Evolutionary conservation across 352 stramenopile genomes (phyloP).

Genomic region (Phytophthora pistaciae): DNA sequence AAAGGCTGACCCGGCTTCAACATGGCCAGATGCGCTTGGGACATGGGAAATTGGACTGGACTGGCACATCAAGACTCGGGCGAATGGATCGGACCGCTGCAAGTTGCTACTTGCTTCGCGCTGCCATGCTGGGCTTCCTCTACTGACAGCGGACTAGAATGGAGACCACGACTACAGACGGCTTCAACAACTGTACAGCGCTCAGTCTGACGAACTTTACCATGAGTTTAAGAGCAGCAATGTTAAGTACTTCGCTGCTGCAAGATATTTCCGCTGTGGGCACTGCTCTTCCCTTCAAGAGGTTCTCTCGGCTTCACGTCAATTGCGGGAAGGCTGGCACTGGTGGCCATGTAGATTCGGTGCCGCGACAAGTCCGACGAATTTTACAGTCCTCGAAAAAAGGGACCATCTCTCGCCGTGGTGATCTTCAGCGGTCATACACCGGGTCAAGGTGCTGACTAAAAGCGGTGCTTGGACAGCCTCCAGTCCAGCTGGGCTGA

Average conservation of each 20-base stretch:
- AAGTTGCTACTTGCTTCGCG: not conserved
- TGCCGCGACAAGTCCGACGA: slow-evolving; percentile 29
- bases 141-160: not conserved
- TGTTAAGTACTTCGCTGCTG: too few species aligned
- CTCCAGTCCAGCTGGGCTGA: slow-evolving; percentile 28
- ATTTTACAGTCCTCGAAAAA: slow-evolving; percentile 34
- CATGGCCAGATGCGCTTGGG: slow-evolving; percentile 30
- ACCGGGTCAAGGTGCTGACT: slow-evolving; percentile 11
- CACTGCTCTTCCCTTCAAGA: not conserved
- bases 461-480: slow-evolving; percentile 26
- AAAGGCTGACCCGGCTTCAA: slow-evolving; percentile 18
- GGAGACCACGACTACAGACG: not conserved
- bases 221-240: too few species aligned
- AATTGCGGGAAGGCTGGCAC: slow-evolving; percentile 4
- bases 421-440: slow-evolving; percentile 18
- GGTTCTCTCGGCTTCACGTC: slow-evolving; percentile 4
- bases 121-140: not conserved
- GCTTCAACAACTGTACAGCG: not conserved
- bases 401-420: slow-evolving; percentile 10
- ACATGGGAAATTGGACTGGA: slow-evolving; percentile 33
- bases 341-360: slow-evolving; percentile 21
- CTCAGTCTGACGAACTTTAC: not conserved
- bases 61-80: slow-evolving; percentile 2
- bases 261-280: not conserved
- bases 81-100: not conserved